A percentile compares a stretch with the other conserved stretches of the same genome.
Evolutionary conservation across 2,329 filamentous ascomycete species (phyloP).

Genomic region (Apiospora pterosperma): DNA sequence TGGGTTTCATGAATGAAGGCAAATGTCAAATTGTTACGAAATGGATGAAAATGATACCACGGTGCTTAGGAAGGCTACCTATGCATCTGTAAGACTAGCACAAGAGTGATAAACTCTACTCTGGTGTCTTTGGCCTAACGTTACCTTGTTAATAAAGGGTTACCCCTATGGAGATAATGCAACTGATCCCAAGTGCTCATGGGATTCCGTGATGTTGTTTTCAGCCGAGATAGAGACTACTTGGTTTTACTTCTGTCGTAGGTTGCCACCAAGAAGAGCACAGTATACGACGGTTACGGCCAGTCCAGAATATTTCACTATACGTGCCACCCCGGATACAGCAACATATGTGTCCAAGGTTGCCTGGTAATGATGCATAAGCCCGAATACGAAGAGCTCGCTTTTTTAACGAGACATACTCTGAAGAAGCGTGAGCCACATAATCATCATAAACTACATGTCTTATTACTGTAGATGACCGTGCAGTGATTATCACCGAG

Average conservation of each 20-base stretch:
- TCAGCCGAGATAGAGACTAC: neutral
- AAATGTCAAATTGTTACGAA: neutral
- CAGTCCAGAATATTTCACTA: no score
- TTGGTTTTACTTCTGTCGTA: neutral
- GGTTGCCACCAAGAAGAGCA: no score
- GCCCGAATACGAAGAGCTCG: no score
- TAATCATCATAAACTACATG: no score
- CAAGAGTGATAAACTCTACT: neutral
- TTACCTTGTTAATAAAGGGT: neutral
- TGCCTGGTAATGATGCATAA: no score
- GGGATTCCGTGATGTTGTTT: neutral
- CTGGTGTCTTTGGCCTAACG: neutral
- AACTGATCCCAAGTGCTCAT: neutral
- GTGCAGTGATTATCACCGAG: neutral
- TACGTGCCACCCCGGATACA: no score
- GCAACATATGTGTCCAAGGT: no score
- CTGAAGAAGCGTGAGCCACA: no score
- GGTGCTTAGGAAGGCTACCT: neutral
- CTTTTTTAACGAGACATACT: no score
- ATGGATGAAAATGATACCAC: neutral
- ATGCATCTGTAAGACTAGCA: neutral
- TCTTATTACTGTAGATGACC: neutral
- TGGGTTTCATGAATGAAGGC: neutral
- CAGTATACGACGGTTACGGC: no score
- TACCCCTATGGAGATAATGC: neutral